Conservation (phyloP, 164 flowering plant species). For the Warburgia ugandensis region DNA sequence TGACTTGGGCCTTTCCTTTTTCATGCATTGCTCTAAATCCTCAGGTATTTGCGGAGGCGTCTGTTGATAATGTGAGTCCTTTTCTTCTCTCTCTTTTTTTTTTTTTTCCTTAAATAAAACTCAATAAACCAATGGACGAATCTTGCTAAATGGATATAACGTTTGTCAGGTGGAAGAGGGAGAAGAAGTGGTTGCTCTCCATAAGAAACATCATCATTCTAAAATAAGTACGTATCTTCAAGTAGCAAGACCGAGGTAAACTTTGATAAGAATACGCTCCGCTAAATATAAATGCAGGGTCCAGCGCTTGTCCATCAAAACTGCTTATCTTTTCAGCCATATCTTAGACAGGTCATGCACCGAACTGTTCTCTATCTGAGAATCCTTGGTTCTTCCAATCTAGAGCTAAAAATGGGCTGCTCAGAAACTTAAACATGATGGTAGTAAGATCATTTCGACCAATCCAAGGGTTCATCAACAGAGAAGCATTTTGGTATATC, state of each 20-base stretch:
- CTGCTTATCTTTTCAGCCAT: no score
- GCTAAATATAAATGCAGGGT: background rate
- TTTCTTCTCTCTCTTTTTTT: background rate
- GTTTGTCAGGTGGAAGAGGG: constrained; percentile 18
- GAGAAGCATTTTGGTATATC: no score
- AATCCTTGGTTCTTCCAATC: background rate
- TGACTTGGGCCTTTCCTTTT: background rate
- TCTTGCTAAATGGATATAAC: background rate
- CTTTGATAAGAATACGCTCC: background rate
- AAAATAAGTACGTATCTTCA: constrained; percentile 25
- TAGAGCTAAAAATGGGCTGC: no score
- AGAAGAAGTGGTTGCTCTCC: constrained; percentile 14
- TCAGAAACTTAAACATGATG: no score
- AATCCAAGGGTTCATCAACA: no score
- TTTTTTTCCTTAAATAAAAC: background rate
- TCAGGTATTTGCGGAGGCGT: constrained; percentile 8
- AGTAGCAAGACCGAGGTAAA: background rate
- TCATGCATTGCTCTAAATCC: constrained; percentile 1
- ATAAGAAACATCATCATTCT: constrained; percentile 12
- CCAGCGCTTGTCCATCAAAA: background rate
- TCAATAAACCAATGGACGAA: background rate
- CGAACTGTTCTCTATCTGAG: background rate
- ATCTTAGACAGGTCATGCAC: no score
- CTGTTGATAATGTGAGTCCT: constrained; percentile 2
- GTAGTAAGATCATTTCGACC: no score